A percentile compares a stretch with the other conserved stretches of the same genome.
These are phyloP conservation scores for Verticillium tricorpus DNA, from an alignment of 2,329 filamentous ascomycete genomes.

Conservation along the genomic window DNA sequence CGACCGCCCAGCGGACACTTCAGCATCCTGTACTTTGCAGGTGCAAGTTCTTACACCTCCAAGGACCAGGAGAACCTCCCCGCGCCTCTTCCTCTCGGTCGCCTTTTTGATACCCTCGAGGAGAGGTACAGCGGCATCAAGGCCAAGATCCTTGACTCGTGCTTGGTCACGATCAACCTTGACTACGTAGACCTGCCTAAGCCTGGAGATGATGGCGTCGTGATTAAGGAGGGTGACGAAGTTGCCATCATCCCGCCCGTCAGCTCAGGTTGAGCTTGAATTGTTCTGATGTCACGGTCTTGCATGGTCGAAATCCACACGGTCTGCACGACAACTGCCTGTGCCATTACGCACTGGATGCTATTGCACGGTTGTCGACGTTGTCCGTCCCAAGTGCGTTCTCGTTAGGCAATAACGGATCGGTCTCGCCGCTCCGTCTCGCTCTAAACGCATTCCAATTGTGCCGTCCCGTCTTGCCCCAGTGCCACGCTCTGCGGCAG, in stretches of 20 bases:
- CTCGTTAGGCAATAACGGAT: background rate
- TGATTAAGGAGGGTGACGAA: conserved; percentile 72
- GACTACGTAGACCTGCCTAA: conserved; percentile 70
- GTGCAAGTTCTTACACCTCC: conserved; percentile 66
- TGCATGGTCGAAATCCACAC: background rate
- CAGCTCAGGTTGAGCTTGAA: conserved; percentile 63
- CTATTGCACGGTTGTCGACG: background rate
- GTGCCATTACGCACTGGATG: background rate
- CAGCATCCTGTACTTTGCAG: conserved; percentile 77
- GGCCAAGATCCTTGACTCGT: conserved; percentile 64
- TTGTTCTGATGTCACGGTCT: background rate
- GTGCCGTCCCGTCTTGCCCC: background rate
- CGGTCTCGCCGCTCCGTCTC: background rate
- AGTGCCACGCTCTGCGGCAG: conserved; percentile 9
- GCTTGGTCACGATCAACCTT: conserved; percentile 74
- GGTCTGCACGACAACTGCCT: background rate
- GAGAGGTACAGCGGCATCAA: conserved; percentile 65
- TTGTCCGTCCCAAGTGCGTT: background rate
- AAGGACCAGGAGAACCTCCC: conserved; percentile 61
- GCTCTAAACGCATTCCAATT: background rate
- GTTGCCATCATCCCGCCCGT: conserved; percentile 86
- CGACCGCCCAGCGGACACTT: conserved; percentile 62
- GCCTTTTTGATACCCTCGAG: conserved; percentile 66
- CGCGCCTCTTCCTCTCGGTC: conserved; percentile 58
- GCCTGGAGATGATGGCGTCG: conserved; percentile 29